Evolutionary conservation across 805 yeast genomes (phyloP), one percentile per base, ranked within the genome.

Genomic region (Saccharomycopsis sp.): DNA sequence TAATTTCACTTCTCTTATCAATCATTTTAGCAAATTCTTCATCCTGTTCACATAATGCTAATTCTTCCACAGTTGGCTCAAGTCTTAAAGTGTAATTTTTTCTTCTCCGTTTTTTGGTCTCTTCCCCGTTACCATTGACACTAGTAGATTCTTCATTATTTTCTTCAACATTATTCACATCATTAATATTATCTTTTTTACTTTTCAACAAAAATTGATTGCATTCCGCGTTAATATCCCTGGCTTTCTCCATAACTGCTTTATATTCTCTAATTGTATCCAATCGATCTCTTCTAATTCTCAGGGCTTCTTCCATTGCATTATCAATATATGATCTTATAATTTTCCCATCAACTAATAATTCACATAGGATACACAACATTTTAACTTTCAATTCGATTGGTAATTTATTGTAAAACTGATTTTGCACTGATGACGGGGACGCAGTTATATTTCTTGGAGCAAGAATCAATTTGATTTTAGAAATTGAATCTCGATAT

Each of bases 261-360:
- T 78, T 81, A 54, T 73, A 70, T 45, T 83, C 89, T 51, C 81
- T 72, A 27, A 77, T 70, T 29, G 69, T 64, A 41, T 85, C 94
- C 31, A 81, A 63, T 50, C 87, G 70, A 43, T 76, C 80, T 50
- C 88, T 71, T 54, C 94, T 73, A 23, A 82, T 58, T 21, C 65
- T 64, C 0, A 85, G 70, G 1, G 82, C 68, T 26, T 74, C 75
- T 20, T 82, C 93, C 60, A 82, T 67, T 49, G 84, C 76, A 47
- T 71, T 67, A 45, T 86, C 96, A 49, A 86, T 74, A 54, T 76
- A 71, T 4, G 65, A 63, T 54, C 95, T 70, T 22, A 87, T 76
- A 1, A 71, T 56, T 2, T 71, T 62, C 4, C 89, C 77, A 36
- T 74, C 74, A 21, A 76, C 69, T 19, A 85, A 62, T 8, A 89